Evolutionary conservation across 2,329 filamentous ascomycete genomes (phyloP).

Genomic region (Drechslera avenae): DNA sequence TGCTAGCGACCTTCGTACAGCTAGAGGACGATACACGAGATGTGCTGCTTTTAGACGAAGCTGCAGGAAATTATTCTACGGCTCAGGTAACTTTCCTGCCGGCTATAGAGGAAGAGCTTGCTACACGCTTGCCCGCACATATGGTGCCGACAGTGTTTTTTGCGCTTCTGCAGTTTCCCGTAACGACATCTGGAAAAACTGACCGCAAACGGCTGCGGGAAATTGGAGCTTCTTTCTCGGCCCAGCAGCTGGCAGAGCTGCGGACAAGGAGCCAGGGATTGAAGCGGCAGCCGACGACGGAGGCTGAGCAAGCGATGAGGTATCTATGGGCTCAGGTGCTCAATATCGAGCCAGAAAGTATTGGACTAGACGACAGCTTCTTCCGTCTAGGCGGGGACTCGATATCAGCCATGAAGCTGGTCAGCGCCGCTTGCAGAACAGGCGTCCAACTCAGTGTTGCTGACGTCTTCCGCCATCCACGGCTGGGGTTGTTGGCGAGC

Average conservation of each 20-base stretch:
- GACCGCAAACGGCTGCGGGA: conserved; percentile 27
- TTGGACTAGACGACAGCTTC: conserved; percentile 11
- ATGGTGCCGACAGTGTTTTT: conserved; percentile 54
- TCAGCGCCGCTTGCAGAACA: conserved; percentile 5
- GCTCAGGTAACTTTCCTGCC: too few relatives aligned
- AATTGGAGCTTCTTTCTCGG: conserved; percentile 11
- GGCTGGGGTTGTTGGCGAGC: too few relatives aligned
- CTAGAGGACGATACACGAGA: not conserved
- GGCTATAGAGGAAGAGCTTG: not conserved
- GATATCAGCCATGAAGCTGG: conserved; percentile 15
- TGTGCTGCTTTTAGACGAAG: too few relatives aligned
- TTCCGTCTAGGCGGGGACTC: conserved; percentile 20
- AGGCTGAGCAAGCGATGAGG: not conserved
- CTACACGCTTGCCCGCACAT: conserved; percentile 23
- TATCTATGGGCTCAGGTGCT: conserved; percentile 9
- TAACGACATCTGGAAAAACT: conserved; percentile 52
- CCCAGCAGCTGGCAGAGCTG: conserved; percentile 1
- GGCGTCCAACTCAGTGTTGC: not conserved
- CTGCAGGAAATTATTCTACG: too few relatives aligned
- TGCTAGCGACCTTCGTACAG: not conserved
- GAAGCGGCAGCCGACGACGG: too few relatives aligned
- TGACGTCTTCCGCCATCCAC: not conserved
- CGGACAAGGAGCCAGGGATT: not conserved
- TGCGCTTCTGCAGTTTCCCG: conserved; percentile 51
- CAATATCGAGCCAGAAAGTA: conserved; percentile 1